Conservation (phyloP, 495 filamentous ascomycete genomes). For the Hyaloscypha hepaticicola region DNA sequence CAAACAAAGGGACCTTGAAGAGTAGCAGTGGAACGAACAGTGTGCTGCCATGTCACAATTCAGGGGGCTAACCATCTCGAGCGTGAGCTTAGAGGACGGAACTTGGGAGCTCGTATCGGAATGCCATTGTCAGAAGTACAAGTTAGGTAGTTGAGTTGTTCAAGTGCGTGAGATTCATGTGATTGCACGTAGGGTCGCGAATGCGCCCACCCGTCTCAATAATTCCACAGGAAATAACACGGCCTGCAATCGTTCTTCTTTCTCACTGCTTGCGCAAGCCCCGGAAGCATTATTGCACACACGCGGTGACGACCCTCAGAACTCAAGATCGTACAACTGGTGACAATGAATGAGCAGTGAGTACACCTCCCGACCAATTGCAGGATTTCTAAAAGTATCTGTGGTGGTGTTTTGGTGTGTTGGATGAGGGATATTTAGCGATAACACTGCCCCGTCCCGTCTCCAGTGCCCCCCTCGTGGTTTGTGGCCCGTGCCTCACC, state of each 20-base stretch:
- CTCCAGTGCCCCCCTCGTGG: background rate
- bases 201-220: background rate
- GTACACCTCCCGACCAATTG: background rate
- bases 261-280: too few relatives aligned
- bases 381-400: background rate
- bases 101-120: background rate
- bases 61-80: background rate
- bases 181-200: background rate
- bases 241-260: background rate
- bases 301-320: background rate
- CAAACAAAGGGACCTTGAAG: conserved; percentile 1
- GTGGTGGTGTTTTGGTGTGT: background rate
- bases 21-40: background rate
- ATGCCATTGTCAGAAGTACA: background rate
- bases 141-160: background rate
- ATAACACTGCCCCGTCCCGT: background rate
- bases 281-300: background rate
- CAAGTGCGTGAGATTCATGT: background rate
- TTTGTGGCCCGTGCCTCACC: background rate
- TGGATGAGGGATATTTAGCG: background rate
- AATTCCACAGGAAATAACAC: background rate
- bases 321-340: conserved; percentile 16
- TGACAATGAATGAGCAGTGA: background rate
- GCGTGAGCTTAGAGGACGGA: background rate
- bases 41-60: background rate